Evolutionary conservation across 2,329 filamentous ascomycete genomes (phyloP).

Genomic region (Phyllosticta citrichinensis): DNA sequence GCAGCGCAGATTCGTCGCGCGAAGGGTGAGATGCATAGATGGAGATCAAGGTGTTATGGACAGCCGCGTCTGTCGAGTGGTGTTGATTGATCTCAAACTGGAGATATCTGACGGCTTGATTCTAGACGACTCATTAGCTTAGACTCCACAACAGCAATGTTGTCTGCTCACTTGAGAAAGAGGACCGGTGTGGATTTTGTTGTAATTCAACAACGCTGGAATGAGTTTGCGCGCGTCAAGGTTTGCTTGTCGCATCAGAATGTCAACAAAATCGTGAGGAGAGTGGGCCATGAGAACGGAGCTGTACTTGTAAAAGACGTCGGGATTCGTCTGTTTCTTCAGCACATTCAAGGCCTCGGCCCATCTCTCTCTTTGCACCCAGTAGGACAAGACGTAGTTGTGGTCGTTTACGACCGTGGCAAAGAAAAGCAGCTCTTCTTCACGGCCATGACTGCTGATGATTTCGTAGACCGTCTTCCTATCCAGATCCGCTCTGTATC

Average conservation of each 20-base stretch:
- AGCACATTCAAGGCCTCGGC: conserved; percentile 74
- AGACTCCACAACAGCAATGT: background rate
- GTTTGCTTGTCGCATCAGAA: conserved; percentile 82
- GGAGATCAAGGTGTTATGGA: conserved; percentile 94
- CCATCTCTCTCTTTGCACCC: conserved; percentile 95
- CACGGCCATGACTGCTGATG: conserved; percentile 87
- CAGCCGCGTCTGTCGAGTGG: conserved; percentile 68
- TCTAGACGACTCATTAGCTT: conserved; percentile 31
- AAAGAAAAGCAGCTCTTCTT: conserved; percentile 86
- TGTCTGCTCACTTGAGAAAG: conserved; percentile 39
- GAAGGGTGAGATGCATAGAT: conserved; percentile 85
- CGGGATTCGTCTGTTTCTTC: conserved; percentile 83
- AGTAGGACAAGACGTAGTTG: conserved; percentile 91
- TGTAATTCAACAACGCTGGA: conserved; percentile 88
- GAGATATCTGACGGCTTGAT: conserved; percentile 89
- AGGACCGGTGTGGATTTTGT: conserved; percentile 60
- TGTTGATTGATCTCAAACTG: conserved; percentile 87
- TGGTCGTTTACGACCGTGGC: conserved; percentile 83
- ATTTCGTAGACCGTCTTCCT: conserved; percentile 90
- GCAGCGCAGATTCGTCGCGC: conserved; percentile 71
- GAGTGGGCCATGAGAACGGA: conserved; percentile 91
- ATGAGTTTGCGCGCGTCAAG: conserved; percentile 82
- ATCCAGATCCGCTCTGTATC: conserved; percentile 80
- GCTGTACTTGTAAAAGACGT: conserved; percentile 94
- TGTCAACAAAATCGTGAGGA: conserved; percentile 79